Percentiles rank a stretch among this genome's conserved stretches.
Evolutionary conservation across 768 basidiomycete species (phyloP).

Genomic region (Pulveroboletus sp.): DNA sequence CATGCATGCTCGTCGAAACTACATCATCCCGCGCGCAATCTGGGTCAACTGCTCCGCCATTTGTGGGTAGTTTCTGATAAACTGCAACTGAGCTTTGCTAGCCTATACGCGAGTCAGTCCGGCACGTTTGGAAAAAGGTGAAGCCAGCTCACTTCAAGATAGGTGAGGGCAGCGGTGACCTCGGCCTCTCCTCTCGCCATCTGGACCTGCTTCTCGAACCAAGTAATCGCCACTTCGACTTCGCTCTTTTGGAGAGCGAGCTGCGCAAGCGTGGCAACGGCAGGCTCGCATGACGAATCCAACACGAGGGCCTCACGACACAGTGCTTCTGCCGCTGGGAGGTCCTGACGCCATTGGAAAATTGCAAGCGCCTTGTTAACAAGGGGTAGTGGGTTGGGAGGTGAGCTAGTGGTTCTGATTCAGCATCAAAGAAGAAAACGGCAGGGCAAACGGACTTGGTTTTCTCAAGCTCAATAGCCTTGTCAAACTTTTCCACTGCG

Average conservation of each 20-base stretch:
- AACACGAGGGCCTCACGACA: constrained; percentile 85
- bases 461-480: constrained; percentile 86
- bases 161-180: constrained; percentile 73
- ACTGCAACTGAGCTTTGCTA: constrained; percentile 77
- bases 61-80: constrained; percentile 79
- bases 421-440: not conserved
- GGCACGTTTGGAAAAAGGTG: not conserved
- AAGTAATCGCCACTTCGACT: constrained; percentile 78
- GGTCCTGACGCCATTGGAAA: constrained; percentile 95
- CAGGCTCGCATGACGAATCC: constrained; percentile 95
- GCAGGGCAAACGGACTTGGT: constrained; percentile 48
- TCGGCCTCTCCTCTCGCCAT: constrained; percentile 91
- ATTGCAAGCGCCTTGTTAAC: constrained; percentile 98
- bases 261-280: constrained; percentile 94
- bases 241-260: constrained; percentile 88
- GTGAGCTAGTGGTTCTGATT: constrained; percentile 35
- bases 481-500: constrained; percentile 89
- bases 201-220: constrained; percentile 82
- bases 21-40: constrained; percentile 42
- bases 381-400: constrained; percentile 82
- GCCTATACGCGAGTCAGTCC: constrained; percentile 48
- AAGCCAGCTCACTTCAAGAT: constrained; percentile 60
- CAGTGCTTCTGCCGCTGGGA: constrained; percentile 75
- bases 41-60: constrained; percentile 68
- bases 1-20: constrained; percentile 12